These are phyloP conservation scores for Mortierella sp. DNA, from an alignment of 371 early-diverging fungal genomes.

Conservation along the genomic window DNA sequence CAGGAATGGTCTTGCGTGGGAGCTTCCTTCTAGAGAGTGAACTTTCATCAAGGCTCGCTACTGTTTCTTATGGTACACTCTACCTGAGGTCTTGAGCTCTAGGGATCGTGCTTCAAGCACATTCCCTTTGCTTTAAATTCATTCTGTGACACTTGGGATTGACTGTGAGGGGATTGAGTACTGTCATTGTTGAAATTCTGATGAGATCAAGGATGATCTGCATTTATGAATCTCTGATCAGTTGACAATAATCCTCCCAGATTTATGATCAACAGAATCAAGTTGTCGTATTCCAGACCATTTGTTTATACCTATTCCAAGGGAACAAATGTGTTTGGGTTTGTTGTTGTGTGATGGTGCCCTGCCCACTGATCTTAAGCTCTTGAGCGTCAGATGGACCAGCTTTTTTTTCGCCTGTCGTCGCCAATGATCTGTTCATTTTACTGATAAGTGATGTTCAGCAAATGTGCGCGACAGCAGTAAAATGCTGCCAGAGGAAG, in stretches of 20 bases:
- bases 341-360: conserved; percentile 54
- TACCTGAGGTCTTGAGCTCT: conserved; percentile 49
- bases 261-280: conserved; percentile 3
- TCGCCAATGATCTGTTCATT: background rate
- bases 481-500: background rate
- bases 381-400: background rate
- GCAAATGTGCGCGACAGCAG: background rate
- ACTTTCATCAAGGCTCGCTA: conserved; percentile 4
- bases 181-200: background rate
- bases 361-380: conserved; percentile 2
- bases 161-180: conserved; percentile 1
- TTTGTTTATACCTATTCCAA: conserved; percentile 16
- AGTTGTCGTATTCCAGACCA: conserved; percentile 47
- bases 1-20: conserved; percentile 15
- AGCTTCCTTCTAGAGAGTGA: background rate
- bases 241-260: background rate
- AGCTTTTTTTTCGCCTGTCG: background rate
- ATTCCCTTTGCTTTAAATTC: conserved; percentile 45
- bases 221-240: background rate
- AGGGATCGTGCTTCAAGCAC: conserved; percentile 25
- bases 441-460: background rate
- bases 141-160: conserved; percentile 39
- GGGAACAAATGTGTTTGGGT: conserved; percentile 42
- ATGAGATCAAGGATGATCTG: background rate
- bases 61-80: conserved; percentile 20